These are phyloP conservation scores for Paracamarosporium sp. DNA, from an alignment of 2,329 filamentous ascomycete species.

Conservation along the genomic window DNA sequence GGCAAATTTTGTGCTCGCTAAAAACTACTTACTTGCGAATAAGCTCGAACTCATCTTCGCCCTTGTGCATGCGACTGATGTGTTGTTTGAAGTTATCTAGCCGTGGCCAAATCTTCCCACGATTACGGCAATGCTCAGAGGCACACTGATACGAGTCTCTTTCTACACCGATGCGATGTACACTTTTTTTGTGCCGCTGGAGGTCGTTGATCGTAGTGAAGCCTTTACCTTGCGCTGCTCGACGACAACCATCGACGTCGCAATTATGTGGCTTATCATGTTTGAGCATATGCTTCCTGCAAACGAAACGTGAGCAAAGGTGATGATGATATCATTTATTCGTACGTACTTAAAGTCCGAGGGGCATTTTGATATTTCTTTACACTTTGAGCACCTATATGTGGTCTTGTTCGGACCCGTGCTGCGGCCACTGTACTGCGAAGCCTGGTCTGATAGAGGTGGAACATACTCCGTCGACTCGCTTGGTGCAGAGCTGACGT, in stretches of 20 bases:
- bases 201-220: conserved; percentile 85
- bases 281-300: conserved; percentile 76
- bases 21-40: conserved; percentile 52
- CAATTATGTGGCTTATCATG: conserved; percentile 75
- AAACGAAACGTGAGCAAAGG: conserved; percentile 16
- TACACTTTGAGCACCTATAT: conserved; percentile 29
- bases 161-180: conserved; percentile 63
- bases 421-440: conserved; percentile 35
- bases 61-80: conserved; percentile 70
- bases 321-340: neutral
- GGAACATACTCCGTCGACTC: conserved; percentile 22
- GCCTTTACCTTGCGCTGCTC: conserved; percentile 58
- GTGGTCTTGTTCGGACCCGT: conserved; percentile 17
- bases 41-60: conserved; percentile 53
- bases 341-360: conserved; percentile 47
- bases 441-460: conserved; percentile 28
- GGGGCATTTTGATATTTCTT: conserved; percentile 35
- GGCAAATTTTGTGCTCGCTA: neutral
- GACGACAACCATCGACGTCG: conserved; percentile 61
- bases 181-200: conserved; percentile 76
- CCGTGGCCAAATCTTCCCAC: conserved; percentile 77
- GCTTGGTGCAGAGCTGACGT: conserved; percentile 21
- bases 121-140: conserved; percentile 62
- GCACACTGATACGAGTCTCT: conserved; percentile 66
- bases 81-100: conserved; percentile 89